Evolutionary conservation across 2,329 filamentous ascomycete genomes (phyloP).

Genomic region (Fusarium duplospermum): DNA sequence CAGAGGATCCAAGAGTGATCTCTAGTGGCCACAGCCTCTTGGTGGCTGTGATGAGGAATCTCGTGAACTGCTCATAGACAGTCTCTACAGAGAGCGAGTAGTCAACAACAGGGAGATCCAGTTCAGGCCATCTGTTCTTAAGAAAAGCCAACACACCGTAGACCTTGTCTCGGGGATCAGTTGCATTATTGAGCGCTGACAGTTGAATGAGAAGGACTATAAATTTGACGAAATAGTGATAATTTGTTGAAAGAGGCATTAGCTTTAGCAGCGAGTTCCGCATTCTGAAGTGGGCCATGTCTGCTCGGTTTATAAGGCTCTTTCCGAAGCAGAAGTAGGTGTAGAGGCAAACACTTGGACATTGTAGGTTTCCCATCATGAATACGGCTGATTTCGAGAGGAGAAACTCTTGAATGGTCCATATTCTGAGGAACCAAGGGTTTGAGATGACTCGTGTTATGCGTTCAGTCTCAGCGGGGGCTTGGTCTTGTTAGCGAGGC

Average conservation of each 20-base stretch:
- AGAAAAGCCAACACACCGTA: neutral
- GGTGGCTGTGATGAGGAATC: neutral
- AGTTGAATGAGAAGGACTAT: neutral
- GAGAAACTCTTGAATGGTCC: neutral
- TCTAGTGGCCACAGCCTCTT: neutral
- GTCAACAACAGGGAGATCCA: neutral
- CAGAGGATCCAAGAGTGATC: neutral
- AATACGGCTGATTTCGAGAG: neutral
- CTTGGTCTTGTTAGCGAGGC: neutral
- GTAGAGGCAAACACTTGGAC: neutral
- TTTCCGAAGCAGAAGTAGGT: neutral
- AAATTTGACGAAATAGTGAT: neutral
- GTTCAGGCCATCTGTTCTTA: neutral
- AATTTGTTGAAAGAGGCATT: neutral
- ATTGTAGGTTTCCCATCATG: neutral
- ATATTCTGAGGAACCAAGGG: neutral
- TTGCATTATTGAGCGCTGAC: neutral
- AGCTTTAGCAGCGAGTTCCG: neutral
- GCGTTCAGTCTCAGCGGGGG: neutral
- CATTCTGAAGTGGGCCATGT: neutral
- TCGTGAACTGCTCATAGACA: neutral
- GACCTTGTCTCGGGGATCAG: neutral
- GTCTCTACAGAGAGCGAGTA: neutral
- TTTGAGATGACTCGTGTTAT: neutral
- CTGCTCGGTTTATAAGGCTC: neutral